These are phyloP conservation scores for Cystofilobasidium macerans DNA, from an alignment of 768 basidiomycete species.

Conservation along the genomic window DNA sequence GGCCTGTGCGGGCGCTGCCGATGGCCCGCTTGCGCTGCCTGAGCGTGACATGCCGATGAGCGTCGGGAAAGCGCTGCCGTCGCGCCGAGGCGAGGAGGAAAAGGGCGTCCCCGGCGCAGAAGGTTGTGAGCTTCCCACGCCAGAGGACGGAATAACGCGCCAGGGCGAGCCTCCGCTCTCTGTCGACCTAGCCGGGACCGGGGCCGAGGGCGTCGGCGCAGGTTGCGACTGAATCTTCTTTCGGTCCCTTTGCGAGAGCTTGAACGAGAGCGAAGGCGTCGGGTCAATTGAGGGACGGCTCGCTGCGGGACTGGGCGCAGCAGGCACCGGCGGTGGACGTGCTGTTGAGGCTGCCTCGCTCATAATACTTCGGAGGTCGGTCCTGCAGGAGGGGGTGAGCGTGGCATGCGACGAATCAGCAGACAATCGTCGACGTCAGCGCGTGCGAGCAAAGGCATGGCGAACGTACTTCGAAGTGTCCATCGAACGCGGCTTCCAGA, in stretches of 20 bases:
- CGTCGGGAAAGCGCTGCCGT: not conserved
- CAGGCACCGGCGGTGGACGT: not conserved
- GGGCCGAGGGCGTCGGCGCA: constrained; percentile 4
- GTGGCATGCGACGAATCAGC: constrained; percentile 8
- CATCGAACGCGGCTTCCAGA: constrained; percentile 26
- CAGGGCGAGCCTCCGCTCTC: constrained; percentile 24
- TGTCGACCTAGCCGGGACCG: too few relatives aligned
- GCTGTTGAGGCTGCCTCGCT: constrained; percentile 41
- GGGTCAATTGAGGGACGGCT: constrained; percentile 4
- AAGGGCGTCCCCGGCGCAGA: constrained; percentile 4
- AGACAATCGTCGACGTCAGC: not conserved
- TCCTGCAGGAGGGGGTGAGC: constrained; percentile 41
- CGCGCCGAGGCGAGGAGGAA: not conserved
- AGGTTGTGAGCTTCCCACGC: not conserved
- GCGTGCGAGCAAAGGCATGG: not conserved
- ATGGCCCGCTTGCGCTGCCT: constrained; percentile 26
- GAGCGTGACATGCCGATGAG: constrained; percentile 24
- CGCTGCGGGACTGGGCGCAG: not conserved
- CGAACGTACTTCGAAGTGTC: constrained; percentile 35
- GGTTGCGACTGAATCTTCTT: constrained; percentile 18
- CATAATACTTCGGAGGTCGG: constrained; percentile 77
- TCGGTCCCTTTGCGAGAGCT: constrained; percentile 26
- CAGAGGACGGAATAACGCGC: constrained; percentile 15
- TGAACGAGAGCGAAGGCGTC: constrained; percentile 20
- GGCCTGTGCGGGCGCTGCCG: not conserved